Evolutionary conservation across 768 basidiomycete genomes (phyloP), one percentile per base, ranked within the genome.

Genomic region (Lanmaoa rubissima): DNA sequence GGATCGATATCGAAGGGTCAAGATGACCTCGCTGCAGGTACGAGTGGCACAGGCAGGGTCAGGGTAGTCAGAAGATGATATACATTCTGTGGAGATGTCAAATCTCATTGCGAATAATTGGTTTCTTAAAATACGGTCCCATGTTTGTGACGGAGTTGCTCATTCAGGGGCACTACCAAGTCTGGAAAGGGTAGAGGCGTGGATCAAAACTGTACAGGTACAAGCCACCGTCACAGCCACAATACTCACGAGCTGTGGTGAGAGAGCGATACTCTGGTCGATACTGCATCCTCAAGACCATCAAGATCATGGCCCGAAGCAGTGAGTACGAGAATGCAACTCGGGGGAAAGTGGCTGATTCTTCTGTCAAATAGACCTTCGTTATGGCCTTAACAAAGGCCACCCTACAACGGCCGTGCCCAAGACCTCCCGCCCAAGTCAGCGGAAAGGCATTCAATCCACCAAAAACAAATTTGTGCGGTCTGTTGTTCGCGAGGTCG

Each of bases 401-500:
- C 87, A 87, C 78, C 87, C 90, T 62, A 94, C 94, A 32, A 94
- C 94, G 48, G 72, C 87, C 67, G 86, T 98, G 72, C 77, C 85
- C 66, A 87, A 89, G 77, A 75, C 76, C 48, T 75, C 79, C 47
- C 85, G 87, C 68, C 95, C 94, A 53, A 88, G 87, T 70, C 86
- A 97, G 69, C 90, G 92, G 76, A 98, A 98, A 82, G 97, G 97
- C 65, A 79, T 85, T 61, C 85, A 85, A 71, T 94, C 91, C 47
- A 84, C 86, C 65, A 94, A 93, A 80, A 94, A 89, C 72, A 88
- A 89, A 69, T 94, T 99, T 69, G 94, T 98, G 72, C 90, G 92
- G 73, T 89, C 87, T 62, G 83, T 98, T 60, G 82, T 98, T 69
- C 86, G 96, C 65, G 97, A 99, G 83, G 97, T 99, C 73, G 93